phyloP scores from a whole-genome alignment of 768 basidiomycete species.

The Ramaria sp. region DNA sequence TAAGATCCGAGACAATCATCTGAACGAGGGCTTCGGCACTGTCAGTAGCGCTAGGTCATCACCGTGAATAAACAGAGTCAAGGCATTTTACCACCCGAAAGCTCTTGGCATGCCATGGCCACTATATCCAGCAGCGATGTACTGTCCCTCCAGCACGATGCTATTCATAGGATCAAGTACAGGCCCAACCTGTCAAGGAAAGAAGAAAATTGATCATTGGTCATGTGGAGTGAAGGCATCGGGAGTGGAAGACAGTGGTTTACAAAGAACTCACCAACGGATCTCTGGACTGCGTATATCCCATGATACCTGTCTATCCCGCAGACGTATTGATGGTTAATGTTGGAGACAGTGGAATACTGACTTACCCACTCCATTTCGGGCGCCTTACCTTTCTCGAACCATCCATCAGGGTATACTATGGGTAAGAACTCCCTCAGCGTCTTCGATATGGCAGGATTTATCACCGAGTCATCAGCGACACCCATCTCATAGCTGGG shows the following conservation, averaged over 20 bases:
- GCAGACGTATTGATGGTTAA: not conserved
- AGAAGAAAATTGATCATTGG: not conserved
- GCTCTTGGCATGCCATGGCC: conserved; percentile 79
- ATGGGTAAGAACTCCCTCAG: conserved; percentile 52
- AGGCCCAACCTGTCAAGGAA: conserved; percentile 46
- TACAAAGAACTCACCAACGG: conserved; percentile 46
- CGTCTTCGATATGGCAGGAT: conserved; percentile 33
- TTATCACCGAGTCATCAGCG: conserved; percentile 47
- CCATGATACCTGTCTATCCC: conserved; percentile 78
- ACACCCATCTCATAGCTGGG: conserved; percentile 40
- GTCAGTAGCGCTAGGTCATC: conserved; percentile 2
- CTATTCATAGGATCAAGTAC: conserved; percentile 27
- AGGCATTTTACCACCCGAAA: conserved; percentile 46
- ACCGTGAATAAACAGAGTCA: not conserved
- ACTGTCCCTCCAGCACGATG: conserved; percentile 41
- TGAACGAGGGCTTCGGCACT: conserved; percentile 54
- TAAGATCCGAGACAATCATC: conserved; percentile 45
- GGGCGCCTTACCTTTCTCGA: conserved; percentile 35
- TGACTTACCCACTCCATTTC: conserved; percentile 74
- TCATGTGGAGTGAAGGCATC: not conserved
- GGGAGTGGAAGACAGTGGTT: no score
- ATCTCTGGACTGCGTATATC: conserved; percentile 46
- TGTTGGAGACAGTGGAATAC: not conserved
- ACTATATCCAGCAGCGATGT: conserved; percentile 59
- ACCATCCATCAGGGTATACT: conserved; percentile 41